Conservation (phyloP, 2,329 filamentous ascomycete genomes). For the Thermoascus crustaceus region DNA sequence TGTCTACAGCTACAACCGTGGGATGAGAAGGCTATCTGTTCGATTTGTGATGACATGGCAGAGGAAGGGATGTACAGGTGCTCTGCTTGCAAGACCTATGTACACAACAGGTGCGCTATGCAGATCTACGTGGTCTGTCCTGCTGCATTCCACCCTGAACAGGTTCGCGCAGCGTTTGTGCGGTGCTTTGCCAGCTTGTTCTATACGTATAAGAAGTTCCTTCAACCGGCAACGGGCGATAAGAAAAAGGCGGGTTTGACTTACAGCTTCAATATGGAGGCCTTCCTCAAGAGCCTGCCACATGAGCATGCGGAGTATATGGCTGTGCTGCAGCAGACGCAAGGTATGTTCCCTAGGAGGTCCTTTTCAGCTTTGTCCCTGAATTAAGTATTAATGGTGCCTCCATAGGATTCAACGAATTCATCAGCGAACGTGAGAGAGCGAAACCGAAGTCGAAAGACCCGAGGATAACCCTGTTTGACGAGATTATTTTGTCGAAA, state of each 20-base stretch:
- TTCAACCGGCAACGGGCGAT: conserved; percentile 51
- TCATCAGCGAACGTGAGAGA: conserved; percentile 55
- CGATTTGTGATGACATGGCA: conserved; percentile 47
- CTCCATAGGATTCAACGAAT: conserved; percentile 51
- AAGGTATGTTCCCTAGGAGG: conserved; percentile 39
- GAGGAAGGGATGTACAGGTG: conserved; percentile 50
- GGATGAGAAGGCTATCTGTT: conserved; percentile 38
- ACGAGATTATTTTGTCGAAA: conserved; percentile 58
- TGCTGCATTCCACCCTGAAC: conserved; percentile 58
- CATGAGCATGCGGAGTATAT: conserved; percentile 58
- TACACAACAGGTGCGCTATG: conserved; percentile 53
- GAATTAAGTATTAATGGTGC: background rate
- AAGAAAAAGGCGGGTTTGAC: conserved; percentile 55
- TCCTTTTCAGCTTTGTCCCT: background rate
- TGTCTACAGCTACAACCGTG: conserved; percentile 37
- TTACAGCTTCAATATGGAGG: conserved; percentile 60
- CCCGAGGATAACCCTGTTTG: conserved; percentile 52
- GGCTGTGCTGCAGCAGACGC: conserved; percentile 54
- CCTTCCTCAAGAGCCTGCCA: conserved; percentile 56
- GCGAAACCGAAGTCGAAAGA: conserved; percentile 44
- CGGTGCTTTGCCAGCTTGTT: conserved; percentile 61
- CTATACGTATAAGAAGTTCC: conserved; percentile 60
- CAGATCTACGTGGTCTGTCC: conserved; percentile 58
- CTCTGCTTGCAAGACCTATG: conserved; percentile 40
- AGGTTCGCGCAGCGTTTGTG: conserved; percentile 60